These are phyloP conservation scores for Metrosideros polymorpha DNA, from an alignment of 441 rosid species.

Conservation along the genomic window DNA sequence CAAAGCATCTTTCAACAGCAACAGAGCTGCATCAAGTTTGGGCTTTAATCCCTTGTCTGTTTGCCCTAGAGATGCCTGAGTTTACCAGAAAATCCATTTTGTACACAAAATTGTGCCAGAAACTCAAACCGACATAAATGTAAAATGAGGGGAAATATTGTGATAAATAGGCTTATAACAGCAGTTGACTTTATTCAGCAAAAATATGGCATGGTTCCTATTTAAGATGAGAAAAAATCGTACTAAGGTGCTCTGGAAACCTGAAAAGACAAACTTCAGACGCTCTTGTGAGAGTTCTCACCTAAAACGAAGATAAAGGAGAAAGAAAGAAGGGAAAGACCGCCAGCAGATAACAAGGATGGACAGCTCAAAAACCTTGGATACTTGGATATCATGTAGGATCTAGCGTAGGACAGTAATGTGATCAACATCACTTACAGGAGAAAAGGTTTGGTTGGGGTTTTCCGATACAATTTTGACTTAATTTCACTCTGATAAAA, in stretches of 20 bases:
- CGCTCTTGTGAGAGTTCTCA: background rate
- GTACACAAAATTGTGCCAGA: background rate
- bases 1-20: background rate
- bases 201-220: background rate
- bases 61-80: background rate
- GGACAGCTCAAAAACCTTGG: background rate
- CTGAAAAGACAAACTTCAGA: background rate
- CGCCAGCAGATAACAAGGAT: background rate
- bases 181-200: background rate
- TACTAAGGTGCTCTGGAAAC: background rate
- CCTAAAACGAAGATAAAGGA: background rate
- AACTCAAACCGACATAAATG: background rate
- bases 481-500: background rate
- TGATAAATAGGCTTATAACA: background rate
- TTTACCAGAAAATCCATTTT: background rate
- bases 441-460: background rate
- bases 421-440: background rate
- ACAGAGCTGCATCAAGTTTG: background rate
- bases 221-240: background rate
- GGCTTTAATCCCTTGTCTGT: background rate
- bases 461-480: background rate
- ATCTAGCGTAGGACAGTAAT: background rate
- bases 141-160: background rate
- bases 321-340: background rate
- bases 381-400: background rate